Percentiles rank a stretch among this genome's conserved stretches.
These are phyloP conservation scores for Penicillium sp. DNA, from an alignment of 2,329 filamentous ascomycete genomes.

Conservation along the genomic window DNA sequence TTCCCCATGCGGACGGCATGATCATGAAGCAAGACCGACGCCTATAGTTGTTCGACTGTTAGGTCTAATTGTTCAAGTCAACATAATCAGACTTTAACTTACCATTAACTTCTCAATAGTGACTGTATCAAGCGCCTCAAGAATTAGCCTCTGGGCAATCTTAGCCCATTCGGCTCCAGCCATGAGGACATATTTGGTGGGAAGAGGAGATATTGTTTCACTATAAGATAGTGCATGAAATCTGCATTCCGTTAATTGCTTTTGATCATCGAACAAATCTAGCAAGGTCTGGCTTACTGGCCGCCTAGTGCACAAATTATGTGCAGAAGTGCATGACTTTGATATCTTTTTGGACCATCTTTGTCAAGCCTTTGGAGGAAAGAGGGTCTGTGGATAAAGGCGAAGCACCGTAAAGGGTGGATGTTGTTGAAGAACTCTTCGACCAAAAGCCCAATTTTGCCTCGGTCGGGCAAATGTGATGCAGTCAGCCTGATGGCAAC, in stretches of 20 bases:
- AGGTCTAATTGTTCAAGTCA: background rate
- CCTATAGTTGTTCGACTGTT: slow-evolving; percentile 2
- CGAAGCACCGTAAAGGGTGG: slow-evolving; percentile 21
- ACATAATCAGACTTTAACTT: background rate
- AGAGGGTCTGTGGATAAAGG: slow-evolving; percentile 22
- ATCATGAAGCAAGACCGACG: slow-evolving; percentile 31
- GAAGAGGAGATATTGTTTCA: slow-evolving; percentile 11
- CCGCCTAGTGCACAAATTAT: slow-evolving; percentile 22
- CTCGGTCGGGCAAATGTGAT: slow-evolving; percentile 8
- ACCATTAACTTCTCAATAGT: slow-evolving; percentile 27
- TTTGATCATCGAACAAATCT: background rate
- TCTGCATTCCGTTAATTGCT: background rate
- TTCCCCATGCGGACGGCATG: slow-evolving; percentile 32
- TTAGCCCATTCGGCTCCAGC: slow-evolving; percentile 22
- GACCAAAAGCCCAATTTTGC: slow-evolving; percentile 13
- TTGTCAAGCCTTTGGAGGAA: slow-evolving; percentile 18
- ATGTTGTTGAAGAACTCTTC: slow-evolving; percentile 25
- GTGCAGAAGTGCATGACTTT: slow-evolving; percentile 18
- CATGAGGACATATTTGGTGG: slow-evolving; percentile 12
- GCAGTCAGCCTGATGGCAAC: slow-evolving; percentile 8
- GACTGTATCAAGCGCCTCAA: slow-evolving; percentile 18
- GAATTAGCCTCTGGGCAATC: slow-evolving; percentile 18
- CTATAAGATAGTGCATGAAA: slow-evolving; percentile 19
- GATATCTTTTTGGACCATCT: slow-evolving; percentile 1
- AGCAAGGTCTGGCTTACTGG: slow-evolving; percentile 15